Base-by-base conservation (phyloP, 2,329 filamentous ascomycete genomes). In the Aspergillus ochraceoroseus region DNA sequence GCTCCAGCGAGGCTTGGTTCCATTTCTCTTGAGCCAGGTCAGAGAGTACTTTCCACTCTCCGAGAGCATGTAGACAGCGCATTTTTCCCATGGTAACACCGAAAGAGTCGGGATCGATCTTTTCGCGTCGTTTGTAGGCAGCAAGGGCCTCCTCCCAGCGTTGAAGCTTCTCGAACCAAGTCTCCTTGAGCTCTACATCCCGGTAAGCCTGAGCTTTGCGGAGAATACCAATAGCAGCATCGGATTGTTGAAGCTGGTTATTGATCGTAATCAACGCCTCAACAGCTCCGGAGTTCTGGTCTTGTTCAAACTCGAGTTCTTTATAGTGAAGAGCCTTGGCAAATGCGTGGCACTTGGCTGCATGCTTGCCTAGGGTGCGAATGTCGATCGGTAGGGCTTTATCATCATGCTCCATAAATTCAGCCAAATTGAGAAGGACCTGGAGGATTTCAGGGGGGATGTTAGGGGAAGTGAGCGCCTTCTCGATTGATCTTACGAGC, bases 341-440 rank as follows among this genome's bases (percentile, higher is more conserved):
- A 61, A 94, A 98, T 3, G 92, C 94, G 64, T 99, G 92, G 53
- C 94, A 98, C 56, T 94, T 90, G 13, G 86, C 90, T 33, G 92
- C 92, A 63, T 96, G 94, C 59, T 90, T 85, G 20, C 94, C 94
- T 7, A 98, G 76, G 7, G 92, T 88, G 33, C 92, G 77, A 49
- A 99, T 95, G 59, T 99, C 94, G 48, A 99, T 98, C 1, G 92
- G 92, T 37, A 99, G 71, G 9, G 94, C 90, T 65, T 98, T 98
- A 63, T 99, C 92, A 55, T 98, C 94, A 58, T 98, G 92, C 62
- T 99, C 92, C 92, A 99, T 99, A 64, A 98, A 99, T 62, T 99
- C 92, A 14, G 92, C 92, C 35, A 99, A 75, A 58, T 98, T 98
- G 33, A 99, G 79, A 18, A 99, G 73, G 34, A 95, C 83, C 46